These are phyloP conservation scores for Euphorbia celastroides DNA, from an alignment of 441 rosid genomes.

Conservation along the genomic window DNA sequence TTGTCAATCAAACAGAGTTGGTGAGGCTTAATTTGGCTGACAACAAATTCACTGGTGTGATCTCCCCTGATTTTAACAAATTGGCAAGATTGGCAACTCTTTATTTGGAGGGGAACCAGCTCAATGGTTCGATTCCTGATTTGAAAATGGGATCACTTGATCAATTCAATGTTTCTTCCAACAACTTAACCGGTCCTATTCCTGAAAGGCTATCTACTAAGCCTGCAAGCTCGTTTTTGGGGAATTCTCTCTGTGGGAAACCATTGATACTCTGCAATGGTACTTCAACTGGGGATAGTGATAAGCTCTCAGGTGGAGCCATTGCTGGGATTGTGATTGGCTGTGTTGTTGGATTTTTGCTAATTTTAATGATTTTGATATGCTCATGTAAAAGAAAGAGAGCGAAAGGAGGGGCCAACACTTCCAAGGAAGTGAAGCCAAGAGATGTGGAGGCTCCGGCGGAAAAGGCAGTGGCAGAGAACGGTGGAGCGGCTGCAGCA, in stretches of 20 bases:
- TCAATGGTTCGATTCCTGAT: conserved; percentile 60
- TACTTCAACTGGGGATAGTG: conserved; percentile 23
- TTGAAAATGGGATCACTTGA: conserved; percentile 35
- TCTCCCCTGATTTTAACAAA: conserved; percentile 49
- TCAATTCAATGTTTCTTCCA: conserved; percentile 82
- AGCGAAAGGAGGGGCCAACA: conserved; percentile 31
- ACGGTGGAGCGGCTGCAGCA: conserved; percentile 14
- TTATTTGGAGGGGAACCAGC: conserved; percentile 51
- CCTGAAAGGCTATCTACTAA: conserved; percentile 40
- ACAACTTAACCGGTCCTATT: conserved; percentile 64
- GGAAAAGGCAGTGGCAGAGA: conserved; percentile 32
- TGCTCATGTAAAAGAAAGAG: conserved; percentile 45
- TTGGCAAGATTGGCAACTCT: conserved; percentile 66
- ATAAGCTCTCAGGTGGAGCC: conserved; percentile 74
- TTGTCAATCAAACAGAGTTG: conserved; percentile 47
- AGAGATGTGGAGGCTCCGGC: conserved; percentile 34
- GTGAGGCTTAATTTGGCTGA: conserved; percentile 52
- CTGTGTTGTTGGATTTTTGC: conserved; percentile 47
- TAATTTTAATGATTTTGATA: conserved; percentile 53
- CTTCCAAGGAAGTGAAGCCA: conserved; percentile 25
- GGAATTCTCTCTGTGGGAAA: conserved; percentile 65
- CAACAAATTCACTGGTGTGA: conserved; percentile 64
- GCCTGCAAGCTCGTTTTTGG: conserved; percentile 47
- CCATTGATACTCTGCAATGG: conserved; percentile 42
- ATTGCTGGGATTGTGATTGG: conserved; percentile 89